Evolutionary conservation across 192 early-diverging fungal species (phyloP).

Genomic region (Dissophora ornata): DNA sequence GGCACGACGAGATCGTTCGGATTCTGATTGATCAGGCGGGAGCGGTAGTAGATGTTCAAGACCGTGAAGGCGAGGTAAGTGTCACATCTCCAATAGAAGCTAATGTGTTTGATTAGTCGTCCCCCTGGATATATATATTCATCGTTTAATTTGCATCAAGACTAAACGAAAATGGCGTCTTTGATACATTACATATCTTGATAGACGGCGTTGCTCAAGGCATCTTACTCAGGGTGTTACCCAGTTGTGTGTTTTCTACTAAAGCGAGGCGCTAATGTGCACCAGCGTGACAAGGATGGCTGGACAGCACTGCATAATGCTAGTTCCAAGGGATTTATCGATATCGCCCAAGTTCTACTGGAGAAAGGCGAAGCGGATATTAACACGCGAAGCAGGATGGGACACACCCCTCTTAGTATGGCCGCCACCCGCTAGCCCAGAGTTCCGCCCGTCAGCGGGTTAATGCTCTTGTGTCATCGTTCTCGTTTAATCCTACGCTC

Average conservation of each 20-base stretch:
- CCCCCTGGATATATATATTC: too few species aligned
- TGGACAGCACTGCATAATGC: slow-evolving; percentile 90
- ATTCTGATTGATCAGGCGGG: slow-evolving; percentile 67
- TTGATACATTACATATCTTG: too few species aligned
- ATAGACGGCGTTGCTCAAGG: slow-evolving; percentile 82
- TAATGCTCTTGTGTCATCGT: slow-evolving; percentile 6
- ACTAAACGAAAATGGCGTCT: too few species aligned
- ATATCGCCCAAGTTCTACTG: slow-evolving; percentile 67
- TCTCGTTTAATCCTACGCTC: background rate
- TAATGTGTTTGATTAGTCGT: too few species aligned
- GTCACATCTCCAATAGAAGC: background rate
- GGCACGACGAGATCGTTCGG: slow-evolving; percentile 65
- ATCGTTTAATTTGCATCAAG: too few species aligned
- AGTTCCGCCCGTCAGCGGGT: background rate
- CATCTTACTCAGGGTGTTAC: slow-evolving; percentile 73
- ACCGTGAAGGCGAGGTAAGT: slow-evolving; percentile 76
- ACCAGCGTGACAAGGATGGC: slow-evolving; percentile 77
- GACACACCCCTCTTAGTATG: slow-evolving; percentile 79
- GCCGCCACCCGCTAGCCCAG: too few species aligned
- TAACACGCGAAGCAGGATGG: slow-evolving; percentile 70
- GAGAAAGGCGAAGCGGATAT: slow-evolving; percentile 68
- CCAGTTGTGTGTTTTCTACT: slow-evolving; percentile 70
- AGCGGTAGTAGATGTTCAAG: slow-evolving; percentile 68
- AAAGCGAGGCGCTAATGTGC: slow-evolving; percentile 67
- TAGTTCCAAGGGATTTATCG: slow-evolving; percentile 67